Evolutionary conservation across 257 asterid species (phyloP).

Genomic region (Nicotiana attenuata): DNA sequence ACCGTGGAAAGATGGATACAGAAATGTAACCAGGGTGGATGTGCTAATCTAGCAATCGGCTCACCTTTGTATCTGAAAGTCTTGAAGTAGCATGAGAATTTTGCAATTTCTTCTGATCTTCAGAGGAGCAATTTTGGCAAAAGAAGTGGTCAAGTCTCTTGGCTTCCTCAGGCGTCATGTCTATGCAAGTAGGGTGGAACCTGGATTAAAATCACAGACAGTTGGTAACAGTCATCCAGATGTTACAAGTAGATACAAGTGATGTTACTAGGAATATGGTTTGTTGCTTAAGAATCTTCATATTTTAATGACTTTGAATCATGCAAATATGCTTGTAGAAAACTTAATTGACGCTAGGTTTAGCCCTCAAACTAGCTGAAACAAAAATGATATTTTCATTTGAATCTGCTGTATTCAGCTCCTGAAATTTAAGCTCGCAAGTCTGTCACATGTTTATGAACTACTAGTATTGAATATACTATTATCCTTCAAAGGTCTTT

Average conservation of each 20-base stretch:
- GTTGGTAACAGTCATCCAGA: not conserved
- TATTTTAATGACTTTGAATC: not conserved
- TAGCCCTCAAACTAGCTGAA: not conserved
- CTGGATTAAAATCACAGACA: slow-evolving; percentile 35
- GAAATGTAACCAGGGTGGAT: not conserved
- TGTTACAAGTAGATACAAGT: not conserved
- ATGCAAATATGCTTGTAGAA: not conserved
- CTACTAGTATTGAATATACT: no score
- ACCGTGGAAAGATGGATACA: not conserved
- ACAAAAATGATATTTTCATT: not conserved
- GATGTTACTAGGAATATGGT: not conserved
- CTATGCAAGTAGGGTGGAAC: slow-evolving; percentile 86
- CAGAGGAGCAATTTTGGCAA: slow-evolving; percentile 66
- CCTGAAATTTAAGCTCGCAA: not conserved
- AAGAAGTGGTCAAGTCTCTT: slow-evolving; percentile 63
- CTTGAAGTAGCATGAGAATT: slow-evolving; percentile 54
- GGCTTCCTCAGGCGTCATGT: slow-evolving; percentile 72
- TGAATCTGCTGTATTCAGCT: not conserved
- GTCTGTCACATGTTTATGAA: no score
- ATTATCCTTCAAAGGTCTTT: not conserved
- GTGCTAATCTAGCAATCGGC: not conserved
- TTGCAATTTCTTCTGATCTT: slow-evolving; percentile 53
- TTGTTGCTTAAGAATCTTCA: not conserved
- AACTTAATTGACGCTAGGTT: not conserved
- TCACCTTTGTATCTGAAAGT: slow-evolving; percentile 62